phyloP scores from a whole-genome alignment of 2,329 filamentous ascomycete genomes.

The Fusarium nisikadoi region DNA sequence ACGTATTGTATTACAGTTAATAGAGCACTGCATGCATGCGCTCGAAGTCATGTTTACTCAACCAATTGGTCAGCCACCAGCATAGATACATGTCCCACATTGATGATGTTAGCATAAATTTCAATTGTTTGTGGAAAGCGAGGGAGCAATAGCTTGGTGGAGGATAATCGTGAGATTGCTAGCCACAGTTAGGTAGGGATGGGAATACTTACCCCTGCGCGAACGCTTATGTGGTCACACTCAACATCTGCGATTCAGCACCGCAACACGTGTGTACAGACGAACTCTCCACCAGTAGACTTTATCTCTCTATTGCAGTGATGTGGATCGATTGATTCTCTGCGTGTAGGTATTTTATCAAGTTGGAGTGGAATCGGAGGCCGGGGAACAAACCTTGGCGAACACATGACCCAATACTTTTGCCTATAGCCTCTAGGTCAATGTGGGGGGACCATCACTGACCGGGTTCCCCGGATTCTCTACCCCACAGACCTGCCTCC shows the following conservation, averaged over 20 bases:
- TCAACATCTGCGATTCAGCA: not conserved
- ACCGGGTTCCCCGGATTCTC: not conserved
- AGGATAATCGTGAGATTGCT: not conserved
- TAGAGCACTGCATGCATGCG: not conserved
- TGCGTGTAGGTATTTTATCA: not conserved
- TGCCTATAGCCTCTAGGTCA: not conserved
- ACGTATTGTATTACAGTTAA: not conserved
- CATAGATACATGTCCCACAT: not conserved
- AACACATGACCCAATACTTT: not conserved
- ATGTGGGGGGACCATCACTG: not conserved
- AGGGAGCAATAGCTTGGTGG: not conserved
- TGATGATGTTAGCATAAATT: not conserved
- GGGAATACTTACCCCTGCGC: not conserved
- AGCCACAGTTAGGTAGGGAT: not conserved
- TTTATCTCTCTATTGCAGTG: not conserved
- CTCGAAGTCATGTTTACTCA: not conserved
- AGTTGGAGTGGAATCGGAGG: not conserved
- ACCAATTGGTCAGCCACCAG: not conserved
- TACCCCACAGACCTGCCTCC: not conserved
- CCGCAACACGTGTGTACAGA: too few relatives aligned
- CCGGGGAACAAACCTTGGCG: not conserved
- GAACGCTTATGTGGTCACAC: not conserved
- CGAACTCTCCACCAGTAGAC: not conserved
- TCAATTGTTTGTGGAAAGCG: not conserved
- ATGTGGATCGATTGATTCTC: not conserved